These are phyloP conservation scores for Peterozyma toletana DNA, from an alignment of 805 yeast species.

Conservation along the genomic window DNA sequence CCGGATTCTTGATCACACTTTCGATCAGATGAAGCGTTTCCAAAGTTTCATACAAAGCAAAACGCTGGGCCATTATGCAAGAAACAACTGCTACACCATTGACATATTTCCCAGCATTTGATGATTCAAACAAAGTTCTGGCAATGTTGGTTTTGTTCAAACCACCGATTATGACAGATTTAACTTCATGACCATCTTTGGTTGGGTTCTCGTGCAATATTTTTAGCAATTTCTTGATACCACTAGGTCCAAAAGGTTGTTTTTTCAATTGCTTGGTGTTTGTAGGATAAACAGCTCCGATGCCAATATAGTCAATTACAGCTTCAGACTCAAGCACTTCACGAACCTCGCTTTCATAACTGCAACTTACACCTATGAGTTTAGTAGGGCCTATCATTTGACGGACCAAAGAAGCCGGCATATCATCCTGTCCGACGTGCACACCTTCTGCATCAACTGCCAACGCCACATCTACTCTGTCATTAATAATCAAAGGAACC, in stretches of 20 bases:
- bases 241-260: conserved; percentile 62
- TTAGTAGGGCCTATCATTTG: conserved; percentile 63
- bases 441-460: conserved; percentile 89
- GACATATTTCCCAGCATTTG: conserved; percentile 35
- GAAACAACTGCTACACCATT: conserved; percentile 92
- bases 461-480: conserved; percentile 80
- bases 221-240: conserved; percentile 47
- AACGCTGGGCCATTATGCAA: conserved; percentile 61
- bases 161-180: conserved; percentile 79
- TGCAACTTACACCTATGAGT: conserved; percentile 74
- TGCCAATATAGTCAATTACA: conserved; percentile 72
- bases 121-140: conserved; percentile 45
- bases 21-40: conserved; percentile 16
- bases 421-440: conserved; percentile 90
- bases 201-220: conserved; percentile 27
- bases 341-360: conserved; percentile 47
- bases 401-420: conserved; percentile 56
- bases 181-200: conserved; percentile 26
- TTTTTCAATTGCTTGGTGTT: conserved; percentile 54
- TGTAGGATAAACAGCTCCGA: conserved; percentile 76
- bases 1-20: conserved; percentile 20
- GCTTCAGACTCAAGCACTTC: conserved; percentile 39
- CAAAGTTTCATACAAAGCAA: conserved; percentile 46
- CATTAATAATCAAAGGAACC: conserved; percentile 80
- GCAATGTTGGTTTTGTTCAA: conserved; percentile 56